Evolutionary conservation across 2,329 filamentous ascomycete genomes (phyloP), one percentile per base, ranked within the genome.

Genomic region (Anthostomella pinea): DNA sequence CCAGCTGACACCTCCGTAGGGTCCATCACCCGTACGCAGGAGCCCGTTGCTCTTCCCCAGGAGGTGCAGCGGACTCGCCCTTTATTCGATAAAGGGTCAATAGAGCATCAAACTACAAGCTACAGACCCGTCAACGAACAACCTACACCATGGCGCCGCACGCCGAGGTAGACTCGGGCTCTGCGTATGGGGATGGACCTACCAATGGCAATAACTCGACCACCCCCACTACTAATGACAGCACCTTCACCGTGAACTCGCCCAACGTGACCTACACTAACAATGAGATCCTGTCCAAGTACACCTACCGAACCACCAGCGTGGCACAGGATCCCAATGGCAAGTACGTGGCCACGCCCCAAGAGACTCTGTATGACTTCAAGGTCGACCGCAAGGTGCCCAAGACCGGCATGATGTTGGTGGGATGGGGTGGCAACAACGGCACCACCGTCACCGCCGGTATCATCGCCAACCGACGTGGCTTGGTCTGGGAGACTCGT

Each of bases 371-470:
- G 53, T 98, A 97, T 66, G 85, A 96, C 74, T 97, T 98, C 85
- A 95, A 95, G 77, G 87, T 93, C 59, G 85, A 95, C 63, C 88
- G 91, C 65, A 87, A 86, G 67, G 79, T 97, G 42, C 88, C 89
- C 67, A 95, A 91, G 76, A 79, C 88, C 52, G 93, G 93, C 60
- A 79, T 96, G 72, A 97, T 98, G 93, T 78, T 98, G 51, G 91
- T 98, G 52, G 93, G 93, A 48, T 91, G 85, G 81, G 93, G 93
- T 67, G 93, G 93, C 60, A 98, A 98, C 80, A 98, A 98, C 63
- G 93, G 93, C 51, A 88, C 88, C 51, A 98, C 93, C 40, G 88
- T 98, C 46, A 97, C 93, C 42, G 93, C 93, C 45, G 93, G 91
- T 64, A 95, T 98, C 67, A 78, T 98, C 62, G 93, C 91, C 68